Conservation (phyloP, 179 eudicot genomes). For the Gypsophila paniculata region DNA sequence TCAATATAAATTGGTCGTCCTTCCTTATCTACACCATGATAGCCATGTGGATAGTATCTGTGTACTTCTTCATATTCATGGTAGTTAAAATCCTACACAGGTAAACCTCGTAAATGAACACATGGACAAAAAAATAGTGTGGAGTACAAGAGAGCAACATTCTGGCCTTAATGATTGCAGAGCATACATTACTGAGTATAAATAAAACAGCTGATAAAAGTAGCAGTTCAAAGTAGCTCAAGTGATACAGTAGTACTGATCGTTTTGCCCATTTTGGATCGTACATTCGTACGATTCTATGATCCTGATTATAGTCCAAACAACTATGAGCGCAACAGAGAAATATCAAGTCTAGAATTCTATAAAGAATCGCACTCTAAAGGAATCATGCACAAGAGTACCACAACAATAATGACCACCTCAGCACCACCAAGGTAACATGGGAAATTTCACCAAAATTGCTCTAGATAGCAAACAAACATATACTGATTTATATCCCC, state of each 20-base stretch:
- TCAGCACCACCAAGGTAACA: background rate
- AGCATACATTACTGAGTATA: background rate
- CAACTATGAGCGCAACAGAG: background rate
- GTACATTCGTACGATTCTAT: too few relatives aligned
- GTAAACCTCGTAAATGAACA: slow-evolving; percentile 18
- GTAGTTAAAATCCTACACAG: slow-evolving; percentile 67
- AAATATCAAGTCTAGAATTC: background rate
- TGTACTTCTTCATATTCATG: slow-evolving; percentile 73
- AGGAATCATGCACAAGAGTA: background rate
- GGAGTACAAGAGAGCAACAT: slow-evolving; percentile 1
- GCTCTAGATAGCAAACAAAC: background rate
- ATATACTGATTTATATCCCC: background rate
- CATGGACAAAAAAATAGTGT: slow-evolving; percentile 4
- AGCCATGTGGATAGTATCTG: slow-evolving; percentile 85
- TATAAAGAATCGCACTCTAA: background rate
- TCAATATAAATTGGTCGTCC: slow-evolving; percentile 93
- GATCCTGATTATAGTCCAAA: too few relatives aligned
- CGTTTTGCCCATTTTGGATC: too few relatives aligned
- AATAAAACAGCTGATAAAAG: background rate
- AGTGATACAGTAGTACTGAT: too few relatives aligned
- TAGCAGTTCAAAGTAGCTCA: background rate
- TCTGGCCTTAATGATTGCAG: background rate
- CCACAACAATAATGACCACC: background rate
- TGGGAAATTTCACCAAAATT: background rate
- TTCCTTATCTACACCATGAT: slow-evolving; percentile 89